A percentile compares a stretch with the other conserved stretches of the same genome.
Evolutionary conservation across 2,329 filamentous ascomycete species (phyloP).

Genomic region (Penicillium polonicum): DNA sequence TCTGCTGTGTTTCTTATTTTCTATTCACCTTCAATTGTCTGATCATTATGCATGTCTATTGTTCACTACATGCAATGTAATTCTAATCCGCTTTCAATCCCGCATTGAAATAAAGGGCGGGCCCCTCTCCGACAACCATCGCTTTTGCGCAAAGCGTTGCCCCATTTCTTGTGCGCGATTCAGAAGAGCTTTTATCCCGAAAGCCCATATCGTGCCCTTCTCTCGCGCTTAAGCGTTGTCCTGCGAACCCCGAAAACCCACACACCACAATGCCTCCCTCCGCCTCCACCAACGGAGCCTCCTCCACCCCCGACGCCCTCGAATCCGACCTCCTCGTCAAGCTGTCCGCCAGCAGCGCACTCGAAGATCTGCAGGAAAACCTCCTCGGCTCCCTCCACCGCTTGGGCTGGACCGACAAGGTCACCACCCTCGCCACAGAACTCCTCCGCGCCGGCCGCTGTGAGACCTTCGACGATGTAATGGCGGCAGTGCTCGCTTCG

Average conservation of each 20-base stretch:
- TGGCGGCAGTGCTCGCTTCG: conserved; percentile 53
- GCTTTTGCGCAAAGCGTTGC: conserved; percentile 3
- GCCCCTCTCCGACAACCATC: conserved; percentile 8
- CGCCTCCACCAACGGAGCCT: conserved; percentile 19
- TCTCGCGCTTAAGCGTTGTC: neutral
- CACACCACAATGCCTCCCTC: conserved; percentile 21
- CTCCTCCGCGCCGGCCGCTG: conserved; percentile 59
- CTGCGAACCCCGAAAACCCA: neutral
- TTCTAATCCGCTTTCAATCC: conserved; percentile 8
- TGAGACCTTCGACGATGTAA: conserved; percentile 57
- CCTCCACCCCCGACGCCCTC: conserved; percentile 41
- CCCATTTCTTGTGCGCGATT: neutral
- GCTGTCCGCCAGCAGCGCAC: conserved; percentile 50
- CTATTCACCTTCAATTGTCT: conserved; percentile 5
- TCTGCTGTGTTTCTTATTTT: neutral
- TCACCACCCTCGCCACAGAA: conserved; percentile 55
- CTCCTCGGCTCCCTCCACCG: conserved; percentile 57
- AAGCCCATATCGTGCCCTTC: neutral
- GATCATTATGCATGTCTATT: neutral
- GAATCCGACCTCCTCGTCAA: conserved; percentile 43
- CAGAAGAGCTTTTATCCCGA: neutral
- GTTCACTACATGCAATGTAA: conserved; percentile 11
- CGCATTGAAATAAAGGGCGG: conserved; percentile 11
- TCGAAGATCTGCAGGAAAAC: conserved; percentile 56
- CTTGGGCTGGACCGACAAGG: conserved; percentile 58